A percentile compares a stretch with the other conserved stretches of the same genome.
Evolutionary conservation across 306 rosid genomes (phyloP).

Genomic region (Casuarina equisetifolia): DNA sequence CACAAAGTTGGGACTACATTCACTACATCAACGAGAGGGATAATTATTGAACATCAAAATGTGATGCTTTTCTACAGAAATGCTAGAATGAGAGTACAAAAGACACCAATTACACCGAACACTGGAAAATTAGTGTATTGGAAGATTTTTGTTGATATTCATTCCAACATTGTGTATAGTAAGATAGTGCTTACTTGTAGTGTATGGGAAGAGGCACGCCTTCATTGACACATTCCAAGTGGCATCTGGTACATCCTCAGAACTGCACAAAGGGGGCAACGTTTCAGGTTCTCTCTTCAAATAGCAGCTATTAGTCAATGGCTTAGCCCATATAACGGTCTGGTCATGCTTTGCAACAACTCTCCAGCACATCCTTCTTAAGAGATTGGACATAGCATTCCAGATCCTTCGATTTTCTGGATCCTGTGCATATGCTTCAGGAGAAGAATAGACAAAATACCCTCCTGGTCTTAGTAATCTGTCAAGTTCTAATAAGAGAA

Average conservation of each 20-base stretch:
- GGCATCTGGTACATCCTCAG: slow-evolving; percentile 46
- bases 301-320: slow-evolving; percentile 53
- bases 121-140: background rate
- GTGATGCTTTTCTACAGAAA: background rate
- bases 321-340: slow-evolving; percentile 64
- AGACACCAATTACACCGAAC: background rate
- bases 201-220: slow-evolving; percentile 51
- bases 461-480: slow-evolving; percentile 66
- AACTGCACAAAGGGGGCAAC: slow-evolving; percentile 41
- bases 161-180: background rate
- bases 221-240: slow-evolving; percentile 62
- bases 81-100: background rate
- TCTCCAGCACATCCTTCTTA: slow-evolving; percentile 60
- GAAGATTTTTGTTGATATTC: background rate
- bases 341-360: slow-evolving; percentile 51
- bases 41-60: background rate
- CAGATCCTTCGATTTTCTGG: slow-evolving; percentile 52
- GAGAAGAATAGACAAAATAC: slow-evolving; percentile 61
- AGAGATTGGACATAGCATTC: slow-evolving; percentile 48
- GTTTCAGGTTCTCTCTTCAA: slow-evolving; percentile 47
- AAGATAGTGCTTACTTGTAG: slow-evolving; percentile 45
- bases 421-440: slow-evolving; percentile 63
- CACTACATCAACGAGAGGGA: background rate
- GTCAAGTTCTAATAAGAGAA: slow-evolving; percentile 57
- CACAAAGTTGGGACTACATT: background rate